These are phyloP conservation scores for Macrocybe gigantea DNA, from an alignment of 768 basidiomycete species.

Conservation along the genomic window DNA sequence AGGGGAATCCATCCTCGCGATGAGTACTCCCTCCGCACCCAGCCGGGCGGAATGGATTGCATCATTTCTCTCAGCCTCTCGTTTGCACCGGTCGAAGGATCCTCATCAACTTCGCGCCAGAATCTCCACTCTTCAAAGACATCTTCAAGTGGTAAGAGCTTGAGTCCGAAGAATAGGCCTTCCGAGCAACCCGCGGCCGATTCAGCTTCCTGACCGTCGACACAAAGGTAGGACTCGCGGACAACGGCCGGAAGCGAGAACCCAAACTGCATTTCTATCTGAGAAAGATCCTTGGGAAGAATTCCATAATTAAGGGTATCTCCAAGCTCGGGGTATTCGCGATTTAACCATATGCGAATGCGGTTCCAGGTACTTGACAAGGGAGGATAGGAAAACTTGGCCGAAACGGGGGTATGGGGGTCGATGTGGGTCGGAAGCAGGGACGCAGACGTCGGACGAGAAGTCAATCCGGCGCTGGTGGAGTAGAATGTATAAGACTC, in stretches of 20 bases:
- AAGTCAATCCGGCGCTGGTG: slow-evolving; percentile 30
- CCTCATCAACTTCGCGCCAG: slow-evolving; percentile 91
- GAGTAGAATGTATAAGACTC: slow-evolving; percentile 5
- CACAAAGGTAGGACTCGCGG: slow-evolving; percentile 83
- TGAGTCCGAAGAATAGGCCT: slow-evolving; percentile 93
- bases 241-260: slow-evolving; percentile 78
- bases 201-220: slow-evolving; percentile 93
- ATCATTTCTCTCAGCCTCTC: slow-evolving; percentile 63
- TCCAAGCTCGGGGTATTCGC: slow-evolving; percentile 89
- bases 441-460: slow-evolving; percentile 43
- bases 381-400: slow-evolving; percentile 59
- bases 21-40: slow-evolving; percentile 88
- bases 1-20: slow-evolving; percentile 96
- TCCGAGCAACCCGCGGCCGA: slow-evolving; percentile 82
- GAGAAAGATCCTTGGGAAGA: slow-evolving; percentile 69
- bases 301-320: slow-evolving; percentile 95
- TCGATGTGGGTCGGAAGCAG: slow-evolving; percentile 68
- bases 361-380: slow-evolving; percentile 81
- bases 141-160: slow-evolving; percentile 87
- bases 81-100: slow-evolving; percentile 82
- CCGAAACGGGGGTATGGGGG: slow-evolving; percentile 36
- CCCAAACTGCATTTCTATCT: slow-evolving; percentile 82
- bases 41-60: slow-evolving; percentile 85
- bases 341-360: slow-evolving; percentile 72
- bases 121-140: slow-evolving; percentile 95